These are phyloP conservation scores for Halophytophthora polymorphica DNA, from an alignment of 352 stramenopile species.

Conservation along the genomic window DNA sequence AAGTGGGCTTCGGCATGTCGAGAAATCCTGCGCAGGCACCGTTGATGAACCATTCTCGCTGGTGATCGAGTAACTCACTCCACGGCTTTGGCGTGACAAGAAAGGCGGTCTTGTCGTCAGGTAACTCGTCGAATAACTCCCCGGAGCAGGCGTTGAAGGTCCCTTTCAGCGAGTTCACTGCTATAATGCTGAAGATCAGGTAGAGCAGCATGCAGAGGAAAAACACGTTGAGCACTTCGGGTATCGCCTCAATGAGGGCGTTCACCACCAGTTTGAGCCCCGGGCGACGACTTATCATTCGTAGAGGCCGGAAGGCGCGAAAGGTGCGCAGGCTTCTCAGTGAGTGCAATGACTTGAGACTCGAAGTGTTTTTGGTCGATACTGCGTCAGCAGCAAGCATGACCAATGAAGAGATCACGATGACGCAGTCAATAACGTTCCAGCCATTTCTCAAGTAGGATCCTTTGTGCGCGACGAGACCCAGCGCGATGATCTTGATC, in stretches of 20 bases:
- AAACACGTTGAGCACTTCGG: slow-evolving; percentile 86
- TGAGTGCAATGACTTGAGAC: slow-evolving; percentile 76
- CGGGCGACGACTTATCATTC: slow-evolving; percentile 86
- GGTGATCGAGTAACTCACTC: slow-evolving; percentile 19
- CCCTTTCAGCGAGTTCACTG: slow-evolving; percentile 93
- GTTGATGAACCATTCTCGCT: slow-evolving; percentile 56
- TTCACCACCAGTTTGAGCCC: slow-evolving; percentile 91
- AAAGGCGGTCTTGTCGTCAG: slow-evolving; percentile 37
- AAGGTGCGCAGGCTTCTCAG: slow-evolving; percentile 86
- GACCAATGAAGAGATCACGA: slow-evolving; percentile 82
- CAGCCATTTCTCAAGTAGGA: slow-evolving; percentile 84
- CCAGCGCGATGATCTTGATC: slow-evolving; percentile 86
- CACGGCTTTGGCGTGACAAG: slow-evolving; percentile 41
- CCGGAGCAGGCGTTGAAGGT: slow-evolving; percentile 81
- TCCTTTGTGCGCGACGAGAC: slow-evolving; percentile 59
- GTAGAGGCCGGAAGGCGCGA: slow-evolving; percentile 87
- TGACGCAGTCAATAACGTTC: slow-evolving; percentile 89
- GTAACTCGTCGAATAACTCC: slow-evolving; percentile 43
- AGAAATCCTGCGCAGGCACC: slow-evolving; percentile 39
- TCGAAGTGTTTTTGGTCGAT: slow-evolving; percentile 30
- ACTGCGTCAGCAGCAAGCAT: slow-evolving; percentile 45
- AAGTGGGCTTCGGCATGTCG: slow-evolving; percentile 38
- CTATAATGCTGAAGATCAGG: slow-evolving; percentile 95
- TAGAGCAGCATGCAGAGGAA: slow-evolving; percentile 92
- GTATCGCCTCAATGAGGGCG: slow-evolving; percentile 85